A percentile compares a stretch with the other conserved stretches of the same genome.
Conservation (phyloP, 2,329 filamentous ascomycete genomes). For the Colletotrichum falcatum region DNA sequence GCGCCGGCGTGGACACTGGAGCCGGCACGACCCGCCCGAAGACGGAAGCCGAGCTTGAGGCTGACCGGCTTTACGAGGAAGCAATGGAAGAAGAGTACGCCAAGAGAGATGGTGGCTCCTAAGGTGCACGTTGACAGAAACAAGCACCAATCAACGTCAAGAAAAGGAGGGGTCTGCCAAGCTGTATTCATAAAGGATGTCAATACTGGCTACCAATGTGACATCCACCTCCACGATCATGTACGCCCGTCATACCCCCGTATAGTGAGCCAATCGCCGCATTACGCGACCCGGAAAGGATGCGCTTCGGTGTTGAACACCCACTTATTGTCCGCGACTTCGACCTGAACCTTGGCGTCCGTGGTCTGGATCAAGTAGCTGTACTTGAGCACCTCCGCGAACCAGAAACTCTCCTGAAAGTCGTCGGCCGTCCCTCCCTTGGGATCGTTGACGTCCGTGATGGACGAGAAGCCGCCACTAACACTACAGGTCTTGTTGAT, state of each 20-base stretch:
- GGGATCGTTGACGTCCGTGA: conserved; percentile 73
- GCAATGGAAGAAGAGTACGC: conserved; percentile 68
- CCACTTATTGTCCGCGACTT: conserved; percentile 60
- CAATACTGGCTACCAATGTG: conserved; percentile 14
- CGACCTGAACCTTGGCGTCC: conserved; percentile 68
- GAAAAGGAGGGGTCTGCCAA: too few species aligned
- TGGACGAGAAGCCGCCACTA: conserved; percentile 74
- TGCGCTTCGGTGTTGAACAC: conserved; percentile 65
- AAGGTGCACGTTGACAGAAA: background rate
- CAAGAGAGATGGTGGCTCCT: conserved; percentile 65
- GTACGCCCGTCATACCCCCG: background rate
- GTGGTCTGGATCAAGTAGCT: conserved; percentile 76
- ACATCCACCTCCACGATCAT: background rate
- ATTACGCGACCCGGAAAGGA: conserved; percentile 49
- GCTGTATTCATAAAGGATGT: conserved; percentile 21
- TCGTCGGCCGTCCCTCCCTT: conserved; percentile 73
- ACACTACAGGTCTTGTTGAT: conserved; percentile 74
- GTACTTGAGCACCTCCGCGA: conserved; percentile 91
- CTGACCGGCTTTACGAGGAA: conserved; percentile 64
- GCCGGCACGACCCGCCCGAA: conserved; percentile 60
- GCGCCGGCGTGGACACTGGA: conserved; percentile 63
- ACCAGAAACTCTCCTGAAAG: conserved; percentile 88
- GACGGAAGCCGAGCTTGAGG: conserved; percentile 62
- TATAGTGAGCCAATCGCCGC: background rate
- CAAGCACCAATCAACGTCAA: background rate